These are phyloP conservation scores for Fusarium azukiicola DNA, from an alignment of 2,329 filamentous ascomycete species.

Conservation along the genomic window DNA sequence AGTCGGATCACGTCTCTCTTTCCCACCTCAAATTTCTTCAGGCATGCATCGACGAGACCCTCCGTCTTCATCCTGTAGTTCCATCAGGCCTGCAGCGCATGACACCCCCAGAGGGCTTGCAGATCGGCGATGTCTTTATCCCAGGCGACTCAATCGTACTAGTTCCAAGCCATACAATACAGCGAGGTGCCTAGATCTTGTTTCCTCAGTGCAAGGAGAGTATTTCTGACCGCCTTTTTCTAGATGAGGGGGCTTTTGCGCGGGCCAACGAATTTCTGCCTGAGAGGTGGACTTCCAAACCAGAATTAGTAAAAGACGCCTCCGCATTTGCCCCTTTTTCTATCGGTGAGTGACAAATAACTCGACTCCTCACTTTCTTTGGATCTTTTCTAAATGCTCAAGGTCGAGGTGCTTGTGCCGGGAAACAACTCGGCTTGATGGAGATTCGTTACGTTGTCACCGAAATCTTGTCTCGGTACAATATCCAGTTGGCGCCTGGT, in stretches of 20 bases:
- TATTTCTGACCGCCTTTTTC: not conserved
- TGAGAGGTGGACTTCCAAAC: constrained; percentile 61
- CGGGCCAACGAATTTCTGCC: constrained; percentile 60
- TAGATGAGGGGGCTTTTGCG: constrained; percentile 55
- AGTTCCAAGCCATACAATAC: constrained; percentile 47
- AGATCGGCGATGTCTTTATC: constrained; percentile 42
- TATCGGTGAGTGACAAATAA: constrained; percentile 46
- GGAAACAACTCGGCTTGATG: constrained; percentile 46
- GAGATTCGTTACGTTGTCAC: constrained; percentile 38
- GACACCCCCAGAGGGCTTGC: constrained; percentile 63
- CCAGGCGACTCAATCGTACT: constrained; percentile 44
- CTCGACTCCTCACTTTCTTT: not conserved
- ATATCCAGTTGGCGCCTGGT: constrained; percentile 22
- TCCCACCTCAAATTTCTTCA: constrained; percentile 56
- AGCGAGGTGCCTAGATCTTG: constrained; percentile 54
- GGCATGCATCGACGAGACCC: constrained; percentile 64
- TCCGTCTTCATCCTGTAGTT: constrained; percentile 63
- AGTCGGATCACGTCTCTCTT: constrained; percentile 44
- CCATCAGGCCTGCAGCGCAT: constrained; percentile 59
- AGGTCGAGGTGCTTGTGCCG: constrained; percentile 43
- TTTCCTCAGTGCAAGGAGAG: not conserved
- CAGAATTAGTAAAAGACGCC: constrained; percentile 58
- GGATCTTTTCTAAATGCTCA: not conserved
- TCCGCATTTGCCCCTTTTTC: constrained; percentile 59
- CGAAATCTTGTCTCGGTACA: constrained; percentile 35